Evolutionary conservation across 1,284 basidiomycete genomes (phyloP).

Genomic region (Thelephora terrestris): DNA sequence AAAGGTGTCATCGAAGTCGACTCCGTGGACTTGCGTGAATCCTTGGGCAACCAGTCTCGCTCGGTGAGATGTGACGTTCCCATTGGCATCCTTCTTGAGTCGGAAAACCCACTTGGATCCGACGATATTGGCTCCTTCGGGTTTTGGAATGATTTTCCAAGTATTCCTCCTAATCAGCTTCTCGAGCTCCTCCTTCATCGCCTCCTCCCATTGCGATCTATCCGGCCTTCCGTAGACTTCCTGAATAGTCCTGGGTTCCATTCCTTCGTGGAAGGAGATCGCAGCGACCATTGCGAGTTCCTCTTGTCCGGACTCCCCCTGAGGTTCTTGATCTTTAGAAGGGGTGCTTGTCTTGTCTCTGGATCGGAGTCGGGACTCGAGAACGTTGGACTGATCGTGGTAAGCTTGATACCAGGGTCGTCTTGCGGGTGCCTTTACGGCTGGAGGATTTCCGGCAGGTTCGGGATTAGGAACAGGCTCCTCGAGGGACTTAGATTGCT

Average conservation of each 20-base stretch:
- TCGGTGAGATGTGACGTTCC: slow-evolving; percentile 19
- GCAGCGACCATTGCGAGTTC: not conserved
- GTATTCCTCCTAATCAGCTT: slow-evolving; percentile 10
- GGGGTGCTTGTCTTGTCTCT: not conserved
- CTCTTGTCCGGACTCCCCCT: not conserved
- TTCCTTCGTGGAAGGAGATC: not conserved
- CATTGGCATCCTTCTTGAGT: slow-evolving; percentile 21
- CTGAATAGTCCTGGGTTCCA: slow-evolving; percentile 11
- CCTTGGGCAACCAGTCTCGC: slow-evolving; percentile 29
- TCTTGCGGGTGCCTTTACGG: not conserved
- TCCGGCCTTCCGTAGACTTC: slow-evolving; percentile 15
- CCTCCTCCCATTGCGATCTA: slow-evolving; percentile 14
- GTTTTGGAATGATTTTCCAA: slow-evolving; percentile 11
- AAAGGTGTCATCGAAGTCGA: slow-evolving; percentile 28
- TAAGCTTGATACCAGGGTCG: not conserved
- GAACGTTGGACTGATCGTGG: not conserved
- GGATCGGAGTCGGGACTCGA: too few species aligned
- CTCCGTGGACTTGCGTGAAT: slow-evolving; percentile 24
- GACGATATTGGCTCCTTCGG: slow-evolving; percentile 15
- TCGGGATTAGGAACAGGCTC: not conserved
- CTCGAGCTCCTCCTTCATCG: slow-evolving; percentile 16
- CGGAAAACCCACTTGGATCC: slow-evolving; percentile 22
- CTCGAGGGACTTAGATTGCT: not conserved
- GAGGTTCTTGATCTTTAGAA: not conserved
- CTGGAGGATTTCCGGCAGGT: not conserved